Evolutionary conservation across 2,329 filamentous ascomycete genomes (phyloP), one percentile per base, ranked within the genome.

Genomic region (Ophiognomonia clavigignenti-juglandacearum): DNA sequence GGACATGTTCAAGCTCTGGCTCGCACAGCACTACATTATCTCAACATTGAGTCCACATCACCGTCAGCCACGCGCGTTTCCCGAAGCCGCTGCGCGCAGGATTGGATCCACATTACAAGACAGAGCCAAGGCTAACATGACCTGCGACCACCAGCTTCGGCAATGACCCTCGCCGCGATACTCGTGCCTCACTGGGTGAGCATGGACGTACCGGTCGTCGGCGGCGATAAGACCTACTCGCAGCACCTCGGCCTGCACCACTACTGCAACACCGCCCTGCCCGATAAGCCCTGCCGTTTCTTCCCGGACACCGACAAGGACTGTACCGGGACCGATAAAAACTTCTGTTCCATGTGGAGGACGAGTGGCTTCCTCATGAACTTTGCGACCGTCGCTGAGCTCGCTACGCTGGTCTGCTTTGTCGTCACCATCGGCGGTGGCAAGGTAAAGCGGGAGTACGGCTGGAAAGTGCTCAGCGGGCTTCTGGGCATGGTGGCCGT

Each of bases 301-400:
- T 93, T 90, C 64, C 88, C 88, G 4, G 73, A 75, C 54, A 69
- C 77, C 45, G 72, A 78, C 47, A 83, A 88, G 62, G 52, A 54
- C 50, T 92, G 88, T 66, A 69, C 72, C 46, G 77, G 74, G 56
- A 77, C 80, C 43, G 78, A 84, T 56, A 76, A 81, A 43, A 81
- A 83, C 59, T 96, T 97, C 69, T 97, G 93, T 73, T 86, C 83
- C 58, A 86, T 95, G 77, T 98, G 92, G 92, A 80, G 87, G 50
- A 88, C 83, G 22, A 83, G 89, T 29, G 90, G 88, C 20, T 97
- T 96, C 67, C 68, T 96, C 54, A 89, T 95, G 71, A 50, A 84
- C 43, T 87, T 96, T 57, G 79, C 86, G 7, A 80, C 89, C 31
- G 82, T 96, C n/a, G 64, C 93, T 32, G 85, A 95, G 65, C 77